Conservation (phyloP, 805 yeast species). For the Candida argentea region DNA sequence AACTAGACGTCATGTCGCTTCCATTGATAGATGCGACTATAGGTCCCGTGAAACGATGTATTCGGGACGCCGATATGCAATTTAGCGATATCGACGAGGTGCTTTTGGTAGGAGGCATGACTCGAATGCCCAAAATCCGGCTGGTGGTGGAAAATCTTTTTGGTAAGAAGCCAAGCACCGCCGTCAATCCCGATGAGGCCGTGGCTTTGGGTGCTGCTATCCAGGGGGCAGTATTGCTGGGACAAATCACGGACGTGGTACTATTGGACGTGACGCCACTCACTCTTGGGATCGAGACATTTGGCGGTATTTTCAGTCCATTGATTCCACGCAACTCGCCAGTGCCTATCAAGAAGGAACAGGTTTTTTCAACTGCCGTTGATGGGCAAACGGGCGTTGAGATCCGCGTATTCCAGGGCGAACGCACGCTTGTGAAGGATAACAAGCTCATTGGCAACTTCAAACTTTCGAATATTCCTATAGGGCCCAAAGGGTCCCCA, state of each 20-base stretch:
- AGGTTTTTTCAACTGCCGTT: slow-evolving; percentile 69
- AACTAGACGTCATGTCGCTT: slow-evolving; percentile 57
- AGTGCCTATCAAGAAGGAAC: slow-evolving; percentile 67
- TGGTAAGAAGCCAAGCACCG: slow-evolving; percentile 55
- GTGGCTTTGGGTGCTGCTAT: slow-evolving; percentile 22
- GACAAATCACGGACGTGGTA: slow-evolving; percentile 17
- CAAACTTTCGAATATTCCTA: slow-evolving; percentile 61
- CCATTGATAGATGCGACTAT: slow-evolving; percentile 59
- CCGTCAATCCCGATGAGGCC: slow-evolving; percentile 64
- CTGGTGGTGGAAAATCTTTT: slow-evolving; percentile 50
- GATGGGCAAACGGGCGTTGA: slow-evolving; percentile 82
- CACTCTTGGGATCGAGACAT: slow-evolving; percentile 62
- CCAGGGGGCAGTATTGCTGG: slow-evolving; percentile 19
- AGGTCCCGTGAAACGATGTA: slow-evolving; percentile 64
- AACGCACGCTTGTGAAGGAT: slow-evolving; percentile 66
- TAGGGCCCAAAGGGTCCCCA: slow-evolving; percentile 71
- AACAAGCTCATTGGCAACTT: slow-evolving; percentile 71
- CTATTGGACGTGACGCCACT: slow-evolving; percentile 19
- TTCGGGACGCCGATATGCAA: slow-evolving; percentile 62
- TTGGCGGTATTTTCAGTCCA: slow-evolving; percentile 76
- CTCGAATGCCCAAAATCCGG: slow-evolving; percentile 77
- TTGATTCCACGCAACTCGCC: slow-evolving; percentile 70
- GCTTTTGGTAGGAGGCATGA: slow-evolving; percentile 81
- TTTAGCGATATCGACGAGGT: slow-evolving; percentile 64
- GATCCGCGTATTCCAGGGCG: slow-evolving; percentile 73